These are phyloP conservation scores for Friedmanniomyces endolithicus DNA, from an alignment of 495 filamentous ascomycete genomes.

Conservation along the genomic window DNA sequence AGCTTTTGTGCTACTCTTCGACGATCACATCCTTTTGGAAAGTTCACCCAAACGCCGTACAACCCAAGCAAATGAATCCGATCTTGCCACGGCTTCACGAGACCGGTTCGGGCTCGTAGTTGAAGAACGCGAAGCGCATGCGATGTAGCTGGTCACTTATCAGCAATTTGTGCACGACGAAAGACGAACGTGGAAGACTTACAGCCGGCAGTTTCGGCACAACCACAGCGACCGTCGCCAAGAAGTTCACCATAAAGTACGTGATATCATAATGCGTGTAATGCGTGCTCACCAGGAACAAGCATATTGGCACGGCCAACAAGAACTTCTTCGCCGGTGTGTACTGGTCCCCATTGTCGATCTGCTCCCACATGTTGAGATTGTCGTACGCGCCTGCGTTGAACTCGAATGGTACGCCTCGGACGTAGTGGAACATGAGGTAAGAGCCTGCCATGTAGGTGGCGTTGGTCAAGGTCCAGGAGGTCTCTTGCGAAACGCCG, in stretches of 20 bases:
- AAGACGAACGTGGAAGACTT: conserved; percentile 28
- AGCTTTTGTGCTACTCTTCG: not conserved
- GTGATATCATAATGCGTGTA: conserved; percentile 95
- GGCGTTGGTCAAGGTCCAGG: conserved; percentile 97
- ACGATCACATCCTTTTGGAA: not conserved
- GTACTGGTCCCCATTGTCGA: conserved; percentile 97
- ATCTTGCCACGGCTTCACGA: not conserved
- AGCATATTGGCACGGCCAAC: conserved; percentile 79
- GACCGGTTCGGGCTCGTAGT: not conserved
- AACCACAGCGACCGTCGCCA: conserved; percentile 80
- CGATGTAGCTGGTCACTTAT: not conserved
- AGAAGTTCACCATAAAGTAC: conserved; percentile 92
- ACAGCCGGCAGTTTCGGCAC: conserved; percentile 93
- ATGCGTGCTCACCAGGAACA: conserved; percentile 94
- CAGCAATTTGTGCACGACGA: not conserved
- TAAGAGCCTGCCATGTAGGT: conserved; percentile 98
- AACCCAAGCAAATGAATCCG: not conserved
- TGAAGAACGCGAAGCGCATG: not conserved
- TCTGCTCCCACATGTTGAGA: conserved; percentile 99
- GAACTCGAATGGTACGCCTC: conserved; percentile 96
- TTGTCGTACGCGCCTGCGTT: conserved; percentile 99
- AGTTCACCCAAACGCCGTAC: not conserved
- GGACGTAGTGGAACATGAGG: conserved; percentile 98
- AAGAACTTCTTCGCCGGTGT: conserved; percentile 97
- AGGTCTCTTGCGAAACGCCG: conserved; percentile 88